Conservation (phyloP, 2,329 filamentous ascomycete species). For the Waltergamsia citrina region DNA sequence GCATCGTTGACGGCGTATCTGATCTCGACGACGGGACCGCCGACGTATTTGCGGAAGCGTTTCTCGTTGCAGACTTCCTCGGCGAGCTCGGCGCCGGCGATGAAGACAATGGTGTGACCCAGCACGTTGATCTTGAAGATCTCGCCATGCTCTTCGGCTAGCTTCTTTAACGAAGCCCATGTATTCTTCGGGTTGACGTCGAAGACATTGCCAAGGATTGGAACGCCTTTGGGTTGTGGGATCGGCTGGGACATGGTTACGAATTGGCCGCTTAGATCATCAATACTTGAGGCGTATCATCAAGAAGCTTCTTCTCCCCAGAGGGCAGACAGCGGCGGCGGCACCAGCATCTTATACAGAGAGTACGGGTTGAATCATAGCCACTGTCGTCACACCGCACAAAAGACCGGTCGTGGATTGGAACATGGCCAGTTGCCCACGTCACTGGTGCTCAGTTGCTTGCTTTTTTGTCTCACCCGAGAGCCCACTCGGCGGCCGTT, state of each 20-base stretch:
- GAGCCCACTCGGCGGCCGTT: conserved; percentile 1
- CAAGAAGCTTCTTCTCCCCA: not conserved
- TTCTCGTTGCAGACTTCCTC: conserved; percentile 42
- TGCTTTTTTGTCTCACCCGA: conserved; percentile 3
- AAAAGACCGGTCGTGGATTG: too few species aligned
- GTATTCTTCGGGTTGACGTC: conserved; percentile 23
- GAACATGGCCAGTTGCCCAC: not conserved
- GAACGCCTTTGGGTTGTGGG: conserved; percentile 21
- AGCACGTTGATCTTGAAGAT: conserved; percentile 27
- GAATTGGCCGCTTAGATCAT: not conserved
- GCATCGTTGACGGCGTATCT: conserved; percentile 37
- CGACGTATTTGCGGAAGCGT: conserved; percentile 44
- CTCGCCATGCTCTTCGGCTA: conserved; percentile 23
- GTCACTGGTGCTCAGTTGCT: conserved; percentile 1
- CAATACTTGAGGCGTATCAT: not conserved
- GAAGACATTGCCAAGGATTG: conserved; percentile 26
- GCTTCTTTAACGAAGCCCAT: conserved; percentile 24
- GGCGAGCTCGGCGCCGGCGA: conserved; percentile 36
- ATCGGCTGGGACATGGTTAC: conserved; percentile 22
- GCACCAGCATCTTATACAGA: too few species aligned
- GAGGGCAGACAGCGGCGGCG: not conserved
- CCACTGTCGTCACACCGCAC: too few species aligned
- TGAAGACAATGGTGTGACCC: conserved; percentile 26
- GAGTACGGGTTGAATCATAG: too few species aligned
- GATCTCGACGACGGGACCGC: conserved; percentile 42